Evolutionary conservation across 177 flowering plant genomes (phyloP), one percentile per base, ranked within the genome.

Genomic region (Vitis hybrid): DNA sequence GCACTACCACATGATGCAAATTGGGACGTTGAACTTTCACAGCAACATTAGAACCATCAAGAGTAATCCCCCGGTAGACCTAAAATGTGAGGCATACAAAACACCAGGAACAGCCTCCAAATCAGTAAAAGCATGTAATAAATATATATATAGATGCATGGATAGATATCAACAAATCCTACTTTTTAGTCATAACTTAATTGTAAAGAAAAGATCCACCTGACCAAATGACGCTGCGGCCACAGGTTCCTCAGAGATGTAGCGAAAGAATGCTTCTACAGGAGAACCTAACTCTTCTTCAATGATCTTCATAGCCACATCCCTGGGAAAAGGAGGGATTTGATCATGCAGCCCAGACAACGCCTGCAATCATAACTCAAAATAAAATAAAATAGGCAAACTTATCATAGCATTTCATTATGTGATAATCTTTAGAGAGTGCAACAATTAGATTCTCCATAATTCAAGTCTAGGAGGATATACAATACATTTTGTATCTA

Each of bases 211-310:
- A 62, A 61, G 54, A 67, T 5, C 17, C 61, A 95, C 99, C 98
- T 95, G 99, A 65, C 99, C 98, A 91, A 93, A 95, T 60, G 99
- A 95, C 79, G 98, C 98, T 74, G 98, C 97, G 73, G 97, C 98
- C 2, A 93, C 88, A 71, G 99, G 94, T 80, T 95, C 93, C 70
- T 88, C 88, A 58, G 98, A 90, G 60, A 95, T 81, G 74, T 84
- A 80, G 66, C 86, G 84, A 74, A 89, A 95, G 57, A 74, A 52
- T 75, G 82, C 79, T 51, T 82, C 82, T n/a, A 84, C 78, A 55
- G 98, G 88, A 80, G 87, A 82, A 66, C 97, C 97, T 57, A 95
- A 83, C 61, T 95, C 99, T 73, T 93, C 93, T 78, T 95, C 93
- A 67, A 95, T 86, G 64, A 93, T 95, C 78, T 88, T 83, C 89